Evolutionary conservation across 345 rosid species (phyloP).

Genomic region (Pugionium cornutum): DNA sequence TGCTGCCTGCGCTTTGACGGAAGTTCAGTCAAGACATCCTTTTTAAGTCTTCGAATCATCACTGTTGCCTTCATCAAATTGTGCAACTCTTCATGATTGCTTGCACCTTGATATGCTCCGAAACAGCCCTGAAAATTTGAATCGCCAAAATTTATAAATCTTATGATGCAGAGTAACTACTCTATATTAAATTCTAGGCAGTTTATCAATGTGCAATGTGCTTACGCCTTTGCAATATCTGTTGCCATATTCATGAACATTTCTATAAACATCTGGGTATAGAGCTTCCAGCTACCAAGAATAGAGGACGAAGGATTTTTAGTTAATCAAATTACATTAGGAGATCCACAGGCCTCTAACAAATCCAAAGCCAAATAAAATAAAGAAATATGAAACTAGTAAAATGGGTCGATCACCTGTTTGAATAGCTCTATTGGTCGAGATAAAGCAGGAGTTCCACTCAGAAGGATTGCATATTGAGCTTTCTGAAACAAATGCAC

Average conservation of each 20-base stretch:
- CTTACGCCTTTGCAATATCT: constrained; percentile 94
- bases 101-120: constrained; percentile 89
- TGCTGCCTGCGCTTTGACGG: constrained; percentile 93
- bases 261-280: constrained; percentile 81
- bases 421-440: constrained; percentile 93
- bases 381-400: not conserved
- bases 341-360: not conserved
- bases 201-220: constrained; percentile 29
- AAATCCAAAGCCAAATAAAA: constrained; percentile 17
- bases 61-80: constrained; percentile 93
- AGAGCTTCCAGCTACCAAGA: constrained; percentile 82
- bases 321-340: constrained; percentile 13
- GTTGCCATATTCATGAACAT: constrained; percentile 80
- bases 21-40: constrained; percentile 85
- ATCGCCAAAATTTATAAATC: not conserved
- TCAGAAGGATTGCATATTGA: constrained; percentile 72
- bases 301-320: constrained; percentile 10
- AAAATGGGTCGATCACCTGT: constrained; percentile 55
- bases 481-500: constrained; percentile 68
- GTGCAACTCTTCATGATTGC: constrained; percentile 98
- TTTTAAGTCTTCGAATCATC: constrained; percentile 94
- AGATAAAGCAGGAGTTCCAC: constrained; percentile 98
- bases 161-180: constrained; percentile 20
- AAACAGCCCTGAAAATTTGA: constrained; percentile 61
- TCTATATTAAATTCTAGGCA: constrained; percentile 1